These are phyloP conservation scores for Eremochloa ophiuroides DNA, from an alignment of 176 grass and related monocot genomes.

Conservation along the genomic window DNA sequence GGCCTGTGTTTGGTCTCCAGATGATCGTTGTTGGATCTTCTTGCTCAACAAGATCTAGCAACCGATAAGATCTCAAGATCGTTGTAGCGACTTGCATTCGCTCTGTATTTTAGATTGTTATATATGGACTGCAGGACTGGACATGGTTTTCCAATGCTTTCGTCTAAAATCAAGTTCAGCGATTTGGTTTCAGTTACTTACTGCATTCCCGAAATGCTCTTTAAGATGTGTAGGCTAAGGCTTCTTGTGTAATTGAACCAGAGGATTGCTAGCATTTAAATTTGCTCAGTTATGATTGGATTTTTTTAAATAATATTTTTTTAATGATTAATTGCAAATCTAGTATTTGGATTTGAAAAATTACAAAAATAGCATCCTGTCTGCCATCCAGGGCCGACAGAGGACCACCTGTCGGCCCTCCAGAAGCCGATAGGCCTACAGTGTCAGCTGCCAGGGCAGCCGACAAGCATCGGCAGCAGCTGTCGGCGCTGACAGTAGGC, in stretches of 20 bases:
- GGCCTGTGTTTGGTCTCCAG: background rate
- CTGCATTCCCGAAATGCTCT: background rate
- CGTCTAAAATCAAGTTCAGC: background rate
- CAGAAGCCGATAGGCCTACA: no score
- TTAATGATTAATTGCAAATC: no score
- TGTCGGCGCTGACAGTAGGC: no score
- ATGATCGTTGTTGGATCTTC: background rate
- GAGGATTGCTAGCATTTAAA: background rate
- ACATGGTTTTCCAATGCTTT: background rate
- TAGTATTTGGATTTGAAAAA: no score
- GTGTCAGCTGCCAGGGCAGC: no score
- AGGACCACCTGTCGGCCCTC: no score
- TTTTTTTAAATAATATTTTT: no score
- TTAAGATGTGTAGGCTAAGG: background rate
- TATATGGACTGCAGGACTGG: background rate
- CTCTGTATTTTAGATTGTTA: background rate
- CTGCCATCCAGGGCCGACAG: no score
- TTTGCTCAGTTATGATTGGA: background rate
- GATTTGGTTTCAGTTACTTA: background rate
- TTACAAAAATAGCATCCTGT: no score
- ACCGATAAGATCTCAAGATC: background rate
- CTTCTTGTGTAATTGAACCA: background rate
- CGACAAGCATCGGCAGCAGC: no score
- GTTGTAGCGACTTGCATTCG: background rate
- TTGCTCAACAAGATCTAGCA: background rate